Percentiles rank a stretch among this genome's conserved stretches.
phyloP scores from a whole-genome alignment of 352 stramenopile species.

The Phytopythium oedochilum region DNA sequence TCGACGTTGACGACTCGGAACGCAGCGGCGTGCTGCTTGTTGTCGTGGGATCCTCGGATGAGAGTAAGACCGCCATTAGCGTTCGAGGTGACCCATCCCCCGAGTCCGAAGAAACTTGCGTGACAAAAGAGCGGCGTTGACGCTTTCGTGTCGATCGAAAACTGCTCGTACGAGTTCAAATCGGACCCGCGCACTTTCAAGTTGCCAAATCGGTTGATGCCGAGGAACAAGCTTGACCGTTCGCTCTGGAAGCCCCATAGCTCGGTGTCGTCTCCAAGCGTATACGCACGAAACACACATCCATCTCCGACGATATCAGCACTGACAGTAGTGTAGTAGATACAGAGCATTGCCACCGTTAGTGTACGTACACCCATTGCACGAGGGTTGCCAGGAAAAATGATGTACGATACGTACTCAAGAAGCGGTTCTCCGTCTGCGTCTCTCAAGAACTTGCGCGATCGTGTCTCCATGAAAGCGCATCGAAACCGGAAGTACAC shows the following conservation, averaged over 20 bases:
- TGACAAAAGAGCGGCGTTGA: slow-evolving; percentile 58
- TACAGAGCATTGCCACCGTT: not conserved
- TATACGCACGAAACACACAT: slow-evolving; percentile 74
- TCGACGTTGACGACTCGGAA: slow-evolving; percentile 64
- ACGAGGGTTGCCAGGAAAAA: too few species aligned
- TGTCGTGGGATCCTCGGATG: slow-evolving; percentile 55
- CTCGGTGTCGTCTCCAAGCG: slow-evolving; percentile 65
- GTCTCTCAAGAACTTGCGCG: slow-evolving; percentile 46
- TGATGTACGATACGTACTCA: slow-evolving; percentile 34
- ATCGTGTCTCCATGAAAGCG: slow-evolving; percentile 60
- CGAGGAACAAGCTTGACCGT: slow-evolving; percentile 55
- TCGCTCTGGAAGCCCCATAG: slow-evolving; percentile 81
- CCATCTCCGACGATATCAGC: slow-evolving; percentile 55
- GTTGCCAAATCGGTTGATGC: slow-evolving; percentile 63
- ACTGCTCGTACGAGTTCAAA: slow-evolving; percentile 75
- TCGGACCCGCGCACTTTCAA: slow-evolving; percentile 56
- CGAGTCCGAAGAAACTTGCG: slow-evolving; percentile 67
- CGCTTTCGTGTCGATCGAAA: slow-evolving; percentile 50
- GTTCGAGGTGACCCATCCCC: slow-evolving; percentile 46
- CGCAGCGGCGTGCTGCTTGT: slow-evolving; percentile 48
- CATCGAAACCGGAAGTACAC: slow-evolving; percentile 61
- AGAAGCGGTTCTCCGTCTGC: slow-evolving; percentile 53
- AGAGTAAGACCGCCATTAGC: slow-evolving; percentile 32
- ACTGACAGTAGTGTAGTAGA: slow-evolving; percentile 15
- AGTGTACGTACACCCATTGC: not conserved